A percentile compares a stretch with the other conserved stretches of the same genome.
Evolutionary conservation across 371 early-diverging fungal species (phyloP).

Genomic region (Lichtheimia hyalospora): DNA sequence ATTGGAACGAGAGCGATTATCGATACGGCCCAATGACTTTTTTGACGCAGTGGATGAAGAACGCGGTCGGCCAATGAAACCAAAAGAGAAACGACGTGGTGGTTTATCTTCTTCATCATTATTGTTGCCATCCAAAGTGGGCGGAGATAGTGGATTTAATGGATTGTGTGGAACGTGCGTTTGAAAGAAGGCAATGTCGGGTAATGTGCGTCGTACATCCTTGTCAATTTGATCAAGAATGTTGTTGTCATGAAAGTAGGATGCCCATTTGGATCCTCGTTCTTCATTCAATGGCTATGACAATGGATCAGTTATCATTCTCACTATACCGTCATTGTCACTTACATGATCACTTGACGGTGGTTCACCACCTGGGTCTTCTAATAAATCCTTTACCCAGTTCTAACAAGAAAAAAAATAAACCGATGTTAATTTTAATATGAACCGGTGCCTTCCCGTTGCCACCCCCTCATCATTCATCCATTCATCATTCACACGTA

Average conservation of each 20-base stretch:
- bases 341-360: slow-evolving; percentile 45
- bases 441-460: too few species aligned
- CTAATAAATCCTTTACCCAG: slow-evolving; percentile 59
- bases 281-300: slow-evolving; percentile 43
- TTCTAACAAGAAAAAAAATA: slow-evolving; percentile 25
- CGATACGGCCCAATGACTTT: slow-evolving; percentile 23
- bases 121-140: slow-evolving; percentile 1
- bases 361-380: slow-evolving; percentile 50
- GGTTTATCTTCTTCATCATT: slow-evolving; percentile 3
- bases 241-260: slow-evolving; percentile 58
- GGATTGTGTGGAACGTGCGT: slow-evolving; percentile 54
- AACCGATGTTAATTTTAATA: too few species aligned
- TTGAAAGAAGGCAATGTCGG: slow-evolving; percentile 84
- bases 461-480: too few species aligned
- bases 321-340: neutral
- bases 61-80: slow-evolving; percentile 39
- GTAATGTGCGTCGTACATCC: slow-evolving; percentile 80
- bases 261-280: slow-evolving; percentile 51
- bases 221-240: slow-evolving; percentile 82
- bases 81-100: slow-evolving; percentile 39
- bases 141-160: slow-evolving; percentile 52
- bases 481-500: slow-evolving; percentile 17
- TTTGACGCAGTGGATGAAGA: slow-evolving; percentile 44
- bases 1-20: slow-evolving; percentile 35
- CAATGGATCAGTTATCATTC: slow-evolving; percentile 2